These are phyloP conservation scores for Pleurotus ostreatus DNA, from an alignment of 768 basidiomycete genomes.

Conservation along the genomic window DNA sequence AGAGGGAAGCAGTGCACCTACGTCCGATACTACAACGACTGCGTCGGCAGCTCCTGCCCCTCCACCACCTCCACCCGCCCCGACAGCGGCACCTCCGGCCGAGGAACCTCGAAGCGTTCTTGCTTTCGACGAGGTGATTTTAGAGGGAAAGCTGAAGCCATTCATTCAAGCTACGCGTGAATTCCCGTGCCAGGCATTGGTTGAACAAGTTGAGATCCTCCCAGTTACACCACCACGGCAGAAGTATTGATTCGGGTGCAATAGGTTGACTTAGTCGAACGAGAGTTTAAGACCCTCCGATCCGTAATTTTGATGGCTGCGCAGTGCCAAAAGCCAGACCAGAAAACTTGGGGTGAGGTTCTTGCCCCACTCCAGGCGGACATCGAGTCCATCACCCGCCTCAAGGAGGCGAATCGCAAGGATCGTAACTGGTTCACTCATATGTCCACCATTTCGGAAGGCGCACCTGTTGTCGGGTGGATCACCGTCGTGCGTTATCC, in stretches of 20 bases:
- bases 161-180: slow-evolving; percentile 69
- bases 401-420: slow-evolving; percentile 78
- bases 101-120: slow-evolving; percentile 55
- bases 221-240: no score
- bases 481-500: slow-evolving; percentile 62
- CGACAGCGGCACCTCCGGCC: slow-evolving; percentile 28
- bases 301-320: slow-evolving; percentile 63
- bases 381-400: slow-evolving; percentile 71
- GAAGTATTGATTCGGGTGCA: no score
- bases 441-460: slow-evolving; percentile 78
- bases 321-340: slow-evolving; percentile 77
- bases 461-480: slow-evolving; percentile 82
- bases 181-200: slow-evolving; percentile 64
- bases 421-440: slow-evolving; percentile 83
- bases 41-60: slow-evolving; percentile 21
- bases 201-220: slow-evolving; percentile 64
- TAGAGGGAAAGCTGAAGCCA: slow-evolving; percentile 70
- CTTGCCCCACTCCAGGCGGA: slow-evolving; percentile 66
- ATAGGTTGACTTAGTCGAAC: slow-evolving; percentile 67
- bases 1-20: slow-evolving; percentile 9
- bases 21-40: slow-evolving; percentile 4
- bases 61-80: slow-evolving; percentile 30
- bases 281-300: slow-evolving; percentile 66
- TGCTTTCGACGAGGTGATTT: slow-evolving; percentile 71
- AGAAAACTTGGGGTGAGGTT: slow-evolving; percentile 49